Evolutionary conservation across 257 asterid species (phyloP), one percentile per base, ranked within the genome.

Genomic region (Catharanthus roseus): DNA sequence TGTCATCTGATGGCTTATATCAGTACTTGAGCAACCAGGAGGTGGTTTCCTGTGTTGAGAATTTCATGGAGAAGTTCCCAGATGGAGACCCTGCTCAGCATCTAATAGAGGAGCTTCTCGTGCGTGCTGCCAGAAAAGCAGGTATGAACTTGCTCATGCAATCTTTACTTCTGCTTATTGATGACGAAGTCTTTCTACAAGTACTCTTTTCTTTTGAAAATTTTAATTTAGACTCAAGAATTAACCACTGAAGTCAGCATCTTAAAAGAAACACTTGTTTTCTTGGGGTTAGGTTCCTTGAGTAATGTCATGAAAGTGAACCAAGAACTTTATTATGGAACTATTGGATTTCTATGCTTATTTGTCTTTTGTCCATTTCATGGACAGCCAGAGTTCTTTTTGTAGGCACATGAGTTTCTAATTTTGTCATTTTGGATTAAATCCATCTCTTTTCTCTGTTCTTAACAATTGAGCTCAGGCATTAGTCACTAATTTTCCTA

Each of bases 31-130:
- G 90, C 86, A 93, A 93, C 80, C 86, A 90, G 85, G 98, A 93
- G 73, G 98, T 93, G 74, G 97, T 93, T 79, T 80, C 87, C 51
- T 88, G 69, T 82, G 96, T 90, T 75, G 93, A 87, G 76, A 90
- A 85, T 78, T 93, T 93, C 81, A 81, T 93, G 93, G 96, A 90
- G 87, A 90, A 86, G 85, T 88, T 82, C 84, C 96, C 97, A 38
- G 98, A 93, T 75, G 98, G 98, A 54, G 98, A 93, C 77, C 98
- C 98, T 61, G 98, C 98, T 65, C 97, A 93, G 79, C 95, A 93
- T 84, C 86, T 90, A 36, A 88, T 93, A 68, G 97, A 90, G 87
- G 98, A 90, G 85, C 96, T 90, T 78, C 86, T 93, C 10, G 77
- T 79, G 75, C 97, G 98, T 79, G 97, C 98, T 63, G 98, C 98